phyloP scores from a whole-genome alignment of 2,329 filamentous ascomycete genomes.

The Colletotrichum camelliae region DNA sequence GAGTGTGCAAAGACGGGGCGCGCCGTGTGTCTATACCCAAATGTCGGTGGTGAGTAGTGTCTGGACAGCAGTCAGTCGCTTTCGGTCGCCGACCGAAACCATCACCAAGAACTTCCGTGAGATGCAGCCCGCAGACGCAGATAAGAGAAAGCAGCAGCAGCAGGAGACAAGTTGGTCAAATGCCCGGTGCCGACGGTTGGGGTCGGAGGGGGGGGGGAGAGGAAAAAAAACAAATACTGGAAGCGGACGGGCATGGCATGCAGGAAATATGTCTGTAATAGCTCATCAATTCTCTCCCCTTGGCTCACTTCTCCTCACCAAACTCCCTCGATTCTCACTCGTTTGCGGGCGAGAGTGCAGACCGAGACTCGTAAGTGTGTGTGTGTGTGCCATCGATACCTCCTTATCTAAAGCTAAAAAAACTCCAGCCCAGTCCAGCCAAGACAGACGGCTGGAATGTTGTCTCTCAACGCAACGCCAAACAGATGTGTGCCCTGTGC shows the following conservation, averaged over 20 bases:
- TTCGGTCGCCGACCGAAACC: conserved; percentile 21
- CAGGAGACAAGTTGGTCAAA: background rate
- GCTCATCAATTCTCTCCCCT: conserved; percentile 4
- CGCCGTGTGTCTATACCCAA: background rate
- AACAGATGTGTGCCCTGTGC: background rate
- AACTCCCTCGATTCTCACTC: background rate
- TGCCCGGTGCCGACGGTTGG: background rate
- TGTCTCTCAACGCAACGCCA: conserved; percentile 23
- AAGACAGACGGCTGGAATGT: conserved; percentile 19
- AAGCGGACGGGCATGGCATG: background rate
- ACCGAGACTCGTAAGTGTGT: background rate
- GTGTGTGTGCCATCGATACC: background rate
- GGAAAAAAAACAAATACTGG: background rate
- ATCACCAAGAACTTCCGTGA: background rate
- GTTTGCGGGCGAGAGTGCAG: background rate
- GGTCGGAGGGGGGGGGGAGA: background rate
- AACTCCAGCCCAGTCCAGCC: background rate
- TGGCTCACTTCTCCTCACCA: background rate
- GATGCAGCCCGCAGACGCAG: background rate
- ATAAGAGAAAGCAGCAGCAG: background rate
- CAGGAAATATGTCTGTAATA: background rate
- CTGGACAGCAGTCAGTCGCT: conserved; percentile 1
- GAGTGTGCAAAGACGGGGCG: background rate
- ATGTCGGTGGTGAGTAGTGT: background rate
- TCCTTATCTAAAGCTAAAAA: conserved; percentile 3